Evolutionary conservation across 2,329 filamentous ascomycete genomes (phyloP).

Genomic region (Blastomyces parvus): DNA sequence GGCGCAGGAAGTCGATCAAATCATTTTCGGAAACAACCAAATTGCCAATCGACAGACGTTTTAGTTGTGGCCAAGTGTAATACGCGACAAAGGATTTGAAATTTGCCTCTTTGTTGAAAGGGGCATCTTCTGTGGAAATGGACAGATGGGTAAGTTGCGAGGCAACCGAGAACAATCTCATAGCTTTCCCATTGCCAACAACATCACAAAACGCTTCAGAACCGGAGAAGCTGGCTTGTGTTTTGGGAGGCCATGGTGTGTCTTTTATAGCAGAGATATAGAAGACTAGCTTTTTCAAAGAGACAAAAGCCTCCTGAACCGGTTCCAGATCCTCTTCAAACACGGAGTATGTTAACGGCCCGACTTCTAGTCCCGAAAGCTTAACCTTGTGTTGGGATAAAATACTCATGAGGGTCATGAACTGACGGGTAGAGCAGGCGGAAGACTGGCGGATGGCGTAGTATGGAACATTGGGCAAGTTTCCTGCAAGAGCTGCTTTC

Average conservation of each 20-base stretch:
- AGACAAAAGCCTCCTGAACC: background rate
- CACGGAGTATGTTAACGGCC: conserved; percentile 1
- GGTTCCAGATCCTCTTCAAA: conserved; percentile 6
- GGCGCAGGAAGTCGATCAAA: background rate
- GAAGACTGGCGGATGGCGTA: conserved; percentile 5
- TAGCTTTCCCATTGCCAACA: background rate
- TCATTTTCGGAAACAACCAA: background rate
- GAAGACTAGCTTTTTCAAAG: background rate
- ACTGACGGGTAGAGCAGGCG: conserved; percentile 5
- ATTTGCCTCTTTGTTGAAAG: background rate
- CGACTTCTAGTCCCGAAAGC: conserved; percentile 5
- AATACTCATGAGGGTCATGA: conserved; percentile 6
- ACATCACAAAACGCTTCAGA: background rate
- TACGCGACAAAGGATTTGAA: background rate
- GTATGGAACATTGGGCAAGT: background rate
- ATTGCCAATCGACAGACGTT: background rate
- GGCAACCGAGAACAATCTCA: background rate
- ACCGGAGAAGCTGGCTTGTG: background rate
- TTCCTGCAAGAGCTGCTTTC: background rate
- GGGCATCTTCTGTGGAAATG: background rate
- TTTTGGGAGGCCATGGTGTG: background rate
- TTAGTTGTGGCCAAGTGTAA: background rate
- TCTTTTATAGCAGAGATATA: background rate
- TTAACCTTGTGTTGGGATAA: background rate
- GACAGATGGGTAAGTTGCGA: background rate